Percentiles rank a stretch among this genome's conserved stretches.
Evolutionary conservation across 768 basidiomycete genomes (phyloP).

Genomic region (Butyriboletus loyo): DNA sequence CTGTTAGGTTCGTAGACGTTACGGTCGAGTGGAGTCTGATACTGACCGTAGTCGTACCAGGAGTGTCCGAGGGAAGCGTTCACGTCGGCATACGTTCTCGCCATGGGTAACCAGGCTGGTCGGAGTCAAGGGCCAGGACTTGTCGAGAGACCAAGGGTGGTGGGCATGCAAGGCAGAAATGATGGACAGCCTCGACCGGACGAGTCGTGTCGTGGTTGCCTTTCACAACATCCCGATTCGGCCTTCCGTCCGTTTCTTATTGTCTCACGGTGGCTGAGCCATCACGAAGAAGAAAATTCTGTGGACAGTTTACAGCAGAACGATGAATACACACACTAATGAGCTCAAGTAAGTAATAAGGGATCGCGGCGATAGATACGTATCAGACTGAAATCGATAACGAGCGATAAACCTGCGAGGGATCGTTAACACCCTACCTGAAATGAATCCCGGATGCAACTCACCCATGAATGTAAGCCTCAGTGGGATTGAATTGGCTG

Average conservation of each 20-base stretch:
- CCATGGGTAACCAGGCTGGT: conserved; percentile 32
- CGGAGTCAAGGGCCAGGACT: conserved; percentile 17
- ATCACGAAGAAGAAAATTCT: no score
- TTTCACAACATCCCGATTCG: conserved; percentile 7
- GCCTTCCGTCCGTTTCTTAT: not conserved
- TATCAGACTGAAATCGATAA: conserved; percentile 22
- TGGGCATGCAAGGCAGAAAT: conserved; percentile 8
- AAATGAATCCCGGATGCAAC: conserved; percentile 5
- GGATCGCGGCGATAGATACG: conserved; percentile 29
- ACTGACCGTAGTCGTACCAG: conserved; percentile 64
- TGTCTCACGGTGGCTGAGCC: not conserved
- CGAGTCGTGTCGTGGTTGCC: conserved; percentile 5
- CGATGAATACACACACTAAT: conserved; percentile 30
- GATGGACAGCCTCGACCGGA: conserved; percentile 19
- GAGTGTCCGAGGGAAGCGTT: conserved; percentile 54
- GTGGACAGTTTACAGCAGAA: conserved; percentile 24
- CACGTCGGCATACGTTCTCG: conserved; percentile 53
- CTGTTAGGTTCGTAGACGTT: conserved; percentile 1
- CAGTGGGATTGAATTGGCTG: conserved; percentile 29
- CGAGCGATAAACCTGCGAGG: conserved; percentile 10
- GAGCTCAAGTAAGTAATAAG: conserved; percentile 22
- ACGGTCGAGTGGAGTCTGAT: not conserved
- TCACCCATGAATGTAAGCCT: conserved; percentile 19
- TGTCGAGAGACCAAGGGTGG: conserved; percentile 15
- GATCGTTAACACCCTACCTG: conserved; percentile 9